A percentile compares a stretch with the other conserved stretches of the same genome.
Conservation (phyloP, 331 rosid genomes). For the Malus hybrid region DNA sequence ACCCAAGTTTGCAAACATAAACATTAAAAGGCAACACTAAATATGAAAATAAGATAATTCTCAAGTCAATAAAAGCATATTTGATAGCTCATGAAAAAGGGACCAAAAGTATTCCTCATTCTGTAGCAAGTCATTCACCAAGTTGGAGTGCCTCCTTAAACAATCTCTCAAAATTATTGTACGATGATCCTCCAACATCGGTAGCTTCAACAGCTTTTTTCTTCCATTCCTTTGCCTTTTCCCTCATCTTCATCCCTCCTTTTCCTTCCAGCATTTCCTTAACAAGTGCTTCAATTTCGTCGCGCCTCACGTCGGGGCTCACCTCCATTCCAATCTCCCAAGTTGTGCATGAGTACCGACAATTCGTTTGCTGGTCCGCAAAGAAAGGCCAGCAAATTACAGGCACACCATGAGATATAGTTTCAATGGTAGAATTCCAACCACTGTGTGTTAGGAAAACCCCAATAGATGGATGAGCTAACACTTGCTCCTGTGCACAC, state of each 20-base stretch:
- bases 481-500: constrained; percentile 38
- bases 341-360: constrained; percentile 21
- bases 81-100: no score
- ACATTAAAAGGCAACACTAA: background rate
- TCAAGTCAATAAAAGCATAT: background rate
- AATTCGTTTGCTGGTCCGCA: constrained; percentile 44
- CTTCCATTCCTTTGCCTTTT: constrained; percentile 27
- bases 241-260: constrained; percentile 12
- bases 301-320: constrained; percentile 25
- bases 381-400: constrained; percentile 48
- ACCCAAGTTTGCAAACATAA: background rate
- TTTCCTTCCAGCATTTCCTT: constrained; percentile 36
- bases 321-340: constrained; percentile 47
- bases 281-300: constrained; percentile 18
- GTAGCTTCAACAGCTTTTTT: constrained; percentile 28
- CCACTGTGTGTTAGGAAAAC: constrained; percentile 46
- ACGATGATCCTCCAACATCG: constrained; percentile 30
- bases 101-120: background rate
- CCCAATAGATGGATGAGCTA: constrained; percentile 44
- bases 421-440: constrained; percentile 42
- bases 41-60: background rate
- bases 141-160: constrained; percentile 10
- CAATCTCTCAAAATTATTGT: constrained; percentile 28
- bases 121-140: background rate
- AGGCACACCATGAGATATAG: constrained; percentile 36